Evolutionary conservation across 78 protist genomes (phyloP).

Genomic region (Dictyostelium intermedium): DNA sequence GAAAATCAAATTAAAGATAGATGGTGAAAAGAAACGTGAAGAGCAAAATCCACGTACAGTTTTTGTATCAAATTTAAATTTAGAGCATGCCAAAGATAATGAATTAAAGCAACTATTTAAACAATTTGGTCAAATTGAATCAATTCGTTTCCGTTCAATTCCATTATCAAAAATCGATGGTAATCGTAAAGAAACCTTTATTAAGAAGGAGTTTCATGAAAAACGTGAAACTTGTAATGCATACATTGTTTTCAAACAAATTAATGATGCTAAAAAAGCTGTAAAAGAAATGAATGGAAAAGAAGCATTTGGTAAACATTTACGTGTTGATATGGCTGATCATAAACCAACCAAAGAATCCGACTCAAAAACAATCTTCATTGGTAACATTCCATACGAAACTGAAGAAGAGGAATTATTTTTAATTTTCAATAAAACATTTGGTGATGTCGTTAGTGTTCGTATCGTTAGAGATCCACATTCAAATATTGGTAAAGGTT

Average conservation of each 20-base stretch:
- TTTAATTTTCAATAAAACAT: constrained; percentile 1
- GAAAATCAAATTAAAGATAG: not conserved
- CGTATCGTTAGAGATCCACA: constrained; percentile 28
- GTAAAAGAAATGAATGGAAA: constrained; percentile 6
- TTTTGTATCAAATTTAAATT: constrained; percentile 45
- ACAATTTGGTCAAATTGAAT: constrained; percentile 22
- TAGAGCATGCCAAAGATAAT: not conserved
- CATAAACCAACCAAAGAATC: constrained; percentile 11
- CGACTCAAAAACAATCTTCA: not conserved
- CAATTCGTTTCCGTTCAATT: constrained; percentile 49
- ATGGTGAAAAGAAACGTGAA: not conserved
- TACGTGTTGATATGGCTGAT: constrained; percentile 47
- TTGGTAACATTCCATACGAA: constrained; percentile 63
- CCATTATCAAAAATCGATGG: constrained; percentile 1
- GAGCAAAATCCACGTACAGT: constrained; percentile 15
- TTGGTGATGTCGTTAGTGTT: constrained; percentile 29
- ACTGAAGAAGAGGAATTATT: constrained; percentile 44
- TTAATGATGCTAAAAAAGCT: constrained; percentile 13
- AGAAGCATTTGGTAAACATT: constrained; percentile 16
- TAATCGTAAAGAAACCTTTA: constrained; percentile 48
- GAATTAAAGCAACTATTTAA: constrained; percentile 7
- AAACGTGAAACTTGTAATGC: constrained; percentile 62
- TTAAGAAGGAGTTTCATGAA: constrained; percentile 45
- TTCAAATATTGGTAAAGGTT: constrained; percentile 54
- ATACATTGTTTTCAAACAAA: constrained; percentile 16